Base-by-base conservation (phyloP, 2,329 filamentous ascomycete species). In the Pseudocercospora pini-densiflorae region DNA sequence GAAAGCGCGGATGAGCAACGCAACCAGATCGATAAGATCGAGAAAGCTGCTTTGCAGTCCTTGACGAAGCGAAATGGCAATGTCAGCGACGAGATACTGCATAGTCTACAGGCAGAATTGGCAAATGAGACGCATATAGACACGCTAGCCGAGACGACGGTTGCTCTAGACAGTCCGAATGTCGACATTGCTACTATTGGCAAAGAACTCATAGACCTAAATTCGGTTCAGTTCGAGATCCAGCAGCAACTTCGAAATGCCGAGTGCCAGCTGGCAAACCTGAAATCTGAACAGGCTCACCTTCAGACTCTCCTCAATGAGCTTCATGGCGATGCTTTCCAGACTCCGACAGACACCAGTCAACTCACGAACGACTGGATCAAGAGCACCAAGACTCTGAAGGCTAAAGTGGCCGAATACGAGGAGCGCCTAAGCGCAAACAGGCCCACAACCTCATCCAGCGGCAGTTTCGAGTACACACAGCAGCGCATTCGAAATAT, bases 1-100 rank as follows among this genome's bases (percentile, higher is more conserved):
- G 93, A 97, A 75, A 81, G 87, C 12, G 91, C 91, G 5, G 91
- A 94, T 70, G 91, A 94, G 73, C 89, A 92, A 71, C 83, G 85
- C 16, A 81, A 82, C 2, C 78, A 90, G 1, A 74, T 92, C 9
- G 81, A 85, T 29, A 81, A 82, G 21, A 80, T 90, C 16, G 89
- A 93, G 71, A 82, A 84, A 40, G 81, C 85, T 31, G 86, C 89
- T 1, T 79, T 92, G 4, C 79, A 82, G 14, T 85, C 88, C 64
- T 75, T 90, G 9, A 76, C 76, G 53, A 72, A 68, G 43, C 64
- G 65, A 27, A 62, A 59, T 10, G 57, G 58, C 8, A 65, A 65
- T 31, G 63, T 72, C 24, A 57, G 49, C 16, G 66, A 70, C 12
- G 69, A 71, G 29, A 59, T 73, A 21, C 59, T 69, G 21, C 67